Base-by-base conservation (phyloP, 208 protist species). In the Acanthamoeba castellanii region DNA sequence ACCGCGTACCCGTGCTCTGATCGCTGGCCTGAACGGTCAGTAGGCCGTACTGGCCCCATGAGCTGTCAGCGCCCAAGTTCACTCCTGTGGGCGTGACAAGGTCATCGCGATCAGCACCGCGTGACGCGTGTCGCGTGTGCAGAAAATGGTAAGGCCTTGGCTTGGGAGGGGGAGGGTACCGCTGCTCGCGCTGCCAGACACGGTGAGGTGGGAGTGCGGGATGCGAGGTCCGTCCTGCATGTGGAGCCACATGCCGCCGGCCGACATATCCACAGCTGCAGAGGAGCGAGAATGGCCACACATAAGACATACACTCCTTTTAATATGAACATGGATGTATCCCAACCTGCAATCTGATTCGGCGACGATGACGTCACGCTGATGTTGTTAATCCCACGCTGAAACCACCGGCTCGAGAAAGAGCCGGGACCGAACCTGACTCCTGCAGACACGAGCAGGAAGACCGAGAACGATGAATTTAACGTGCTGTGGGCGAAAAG, bases 221-320 rank as follows among this genome's bases (percentile, higher is more conserved):
- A 13, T 25, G 16, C 0, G 1, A 27, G 34, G 37, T 11, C 18
- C 27, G 27, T 82, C 74, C 2, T 30, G 1, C 74, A 82, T 82
- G 74, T 52, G 42, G 7, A 82, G 74, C 74, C 74, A 82, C 16
- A 82, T 22, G 30, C 74, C 74, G 61, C 74, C 74, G 1, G 74
- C 74, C 42, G 42, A 52, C 74, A 82, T 82, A 9, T 82, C 74
- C 9, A 82, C 42, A 14, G 34, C 74, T 78, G 32, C 30, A 42
- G 37, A 42, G 37, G 37, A 61, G 55, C 55, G 11, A 61, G 16
- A 68, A 18, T 4, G 22, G 22, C n/a, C 2, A 30, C 22, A 20
- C 66, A 8, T 61, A 2, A 30, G 13, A 30, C 32, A 30, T 1
- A 74, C 66, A 5, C 9, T 30, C 27, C 22, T 68, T 18, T 68